These are phyloP conservation scores for Daldinia grandis DNA, from an alignment of 495 filamentous ascomycete genomes.

Conservation along the genomic window DNA sequence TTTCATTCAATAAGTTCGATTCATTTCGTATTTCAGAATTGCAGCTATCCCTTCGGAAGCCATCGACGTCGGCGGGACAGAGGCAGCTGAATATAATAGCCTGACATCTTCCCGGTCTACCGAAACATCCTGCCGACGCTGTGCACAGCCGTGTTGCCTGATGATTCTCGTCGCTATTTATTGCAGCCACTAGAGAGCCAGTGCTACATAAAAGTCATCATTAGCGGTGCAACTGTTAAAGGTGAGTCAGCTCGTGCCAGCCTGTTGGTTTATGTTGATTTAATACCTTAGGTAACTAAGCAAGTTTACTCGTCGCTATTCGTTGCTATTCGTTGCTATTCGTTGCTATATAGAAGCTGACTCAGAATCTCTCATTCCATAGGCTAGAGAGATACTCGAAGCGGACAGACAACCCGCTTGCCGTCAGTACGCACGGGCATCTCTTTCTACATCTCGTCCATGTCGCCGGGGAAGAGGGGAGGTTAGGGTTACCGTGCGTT, in stretches of 20 bases:
- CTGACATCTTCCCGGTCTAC: conserved; percentile 20
- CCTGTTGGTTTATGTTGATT: conserved; percentile 19
- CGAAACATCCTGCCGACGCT: conserved; percentile 35
- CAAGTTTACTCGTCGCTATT: conserved; percentile 32
- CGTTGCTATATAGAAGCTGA: conserved; percentile 44
- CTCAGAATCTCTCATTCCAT: conserved; percentile 41
- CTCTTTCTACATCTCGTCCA: conserved; percentile 27
- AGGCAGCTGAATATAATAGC: conserved; percentile 21
- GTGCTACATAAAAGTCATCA: conserved; percentile 29
- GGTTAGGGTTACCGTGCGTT: conserved; percentile 26
- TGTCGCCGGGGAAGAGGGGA: conserved; percentile 33
- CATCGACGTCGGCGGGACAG: conserved; percentile 9
- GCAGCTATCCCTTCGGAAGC: conserved; percentile 22
- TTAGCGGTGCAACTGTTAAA: conserved; percentile 36
- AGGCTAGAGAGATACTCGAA: conserved; percentile 33
- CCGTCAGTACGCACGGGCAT: conserved; percentile 15
- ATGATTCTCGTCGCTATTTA: conserved; percentile 32
- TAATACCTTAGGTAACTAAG: conserved; percentile 10
- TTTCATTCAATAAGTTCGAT: conserved; percentile 38
- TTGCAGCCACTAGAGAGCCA: conserved; percentile 27
- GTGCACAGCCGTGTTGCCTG: conserved; percentile 26
- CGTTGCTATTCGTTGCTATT: conserved; percentile 35
- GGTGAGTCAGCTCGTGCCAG: conserved; percentile 45
- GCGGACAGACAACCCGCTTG: conserved; percentile 33
- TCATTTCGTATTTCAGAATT: conserved; percentile 13